Evolutionary conservation across 148 eudicot genomes (phyloP), one percentile per base, ranked within the genome.

Genomic region (Salicornia ramosissima): DNA sequence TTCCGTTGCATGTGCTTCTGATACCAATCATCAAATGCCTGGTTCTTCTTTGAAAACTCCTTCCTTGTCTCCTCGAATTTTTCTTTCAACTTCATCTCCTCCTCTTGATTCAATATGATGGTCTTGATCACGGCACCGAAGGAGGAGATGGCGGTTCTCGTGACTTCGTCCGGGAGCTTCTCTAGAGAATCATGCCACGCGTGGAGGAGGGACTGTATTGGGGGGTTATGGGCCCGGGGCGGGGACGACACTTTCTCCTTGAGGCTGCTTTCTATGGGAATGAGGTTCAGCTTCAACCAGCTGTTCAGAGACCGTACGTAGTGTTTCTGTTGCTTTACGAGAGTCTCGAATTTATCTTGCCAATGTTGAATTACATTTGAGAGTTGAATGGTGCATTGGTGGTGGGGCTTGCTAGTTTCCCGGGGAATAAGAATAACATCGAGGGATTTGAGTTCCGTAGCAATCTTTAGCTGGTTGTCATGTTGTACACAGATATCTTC

Each of bases 171-270:
- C 0, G 97, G 97, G 31, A 92, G 96, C 80, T 85, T 90, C 57
- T 88, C 90, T 5, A 92, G 82, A 67, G 71, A 81, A 57, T 92
- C 94, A 30, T 86, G 87, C 97, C 97, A 92, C 0, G 86, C 71
- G 15, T 76, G 90, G 39, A 92, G 88, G 40, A 92, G 84, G 72
- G 78, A 69, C 68, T 90, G 93, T 71, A 92, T 88, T 0, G 96
- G 97, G 14, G 97, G 96, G 39, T 60, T 77, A 49, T 83, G 82
- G 76, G 71, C 51, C 42, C 94, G 79, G 24, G 87, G 87, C 11
- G 97, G 97, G 7, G 97, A 92, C 0, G 94, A 85, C 69, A 86
- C 74, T 74, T 87, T 92, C 72, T 92, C 97, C 73, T 82, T 89
- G 24, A 87, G 77, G 80, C 70, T 83, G 81, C 88, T 87, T 65